phyloP scores from a whole-genome alignment of 768 basidiomycete species.

The Calvatia gigantea region DNA sequence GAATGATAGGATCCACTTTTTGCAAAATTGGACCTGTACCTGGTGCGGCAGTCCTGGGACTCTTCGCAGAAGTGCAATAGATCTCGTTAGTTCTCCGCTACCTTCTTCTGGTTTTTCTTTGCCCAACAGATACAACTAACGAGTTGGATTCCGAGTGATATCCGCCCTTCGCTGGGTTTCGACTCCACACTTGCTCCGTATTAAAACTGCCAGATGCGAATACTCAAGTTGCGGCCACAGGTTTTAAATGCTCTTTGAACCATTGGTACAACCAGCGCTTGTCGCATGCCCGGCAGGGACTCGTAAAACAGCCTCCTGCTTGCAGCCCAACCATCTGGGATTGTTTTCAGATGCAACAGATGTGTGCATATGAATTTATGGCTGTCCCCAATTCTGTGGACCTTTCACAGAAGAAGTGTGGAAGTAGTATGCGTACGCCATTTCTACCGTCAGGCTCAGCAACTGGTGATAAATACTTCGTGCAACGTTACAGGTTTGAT shows the following conservation, averaged over 20 bases:
- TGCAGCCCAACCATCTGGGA: conserved; percentile 48
- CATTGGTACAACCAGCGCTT: conserved; percentile 67
- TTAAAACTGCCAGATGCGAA: conserved; percentile 57
- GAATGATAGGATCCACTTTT: conserved; percentile 53
- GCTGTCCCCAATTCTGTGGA: conserved; percentile 73
- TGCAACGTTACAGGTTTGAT: conserved; percentile 57
- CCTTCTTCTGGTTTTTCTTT: neutral
- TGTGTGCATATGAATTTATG: conserved; percentile 81
- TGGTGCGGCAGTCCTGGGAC: conserved; percentile 72
- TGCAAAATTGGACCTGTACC: conserved; percentile 79
- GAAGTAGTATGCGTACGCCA: conserved; percentile 69
- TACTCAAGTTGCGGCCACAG: conserved; percentile 40
- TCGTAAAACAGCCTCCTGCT: conserved; percentile 48
- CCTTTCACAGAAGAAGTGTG: conserved; percentile 81
- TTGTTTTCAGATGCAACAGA: conserved; percentile 58
- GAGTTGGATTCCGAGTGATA: conserved; percentile 56
- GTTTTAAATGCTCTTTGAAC: conserved; percentile 30
- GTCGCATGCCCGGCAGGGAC: conserved; percentile 46
- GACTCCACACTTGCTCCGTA: conserved; percentile 76
- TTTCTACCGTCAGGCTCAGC: neutral
- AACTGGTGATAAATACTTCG: neutral
- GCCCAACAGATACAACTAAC: conserved; percentile 37
- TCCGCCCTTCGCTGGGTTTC: conserved; percentile 50
- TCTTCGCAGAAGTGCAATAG: conserved; percentile 66
- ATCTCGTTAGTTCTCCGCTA: conserved; percentile 15